Evolutionary conservation across 75 land plant genomes (phyloP).

Genomic region (Selaginella tamariscina): DNA sequence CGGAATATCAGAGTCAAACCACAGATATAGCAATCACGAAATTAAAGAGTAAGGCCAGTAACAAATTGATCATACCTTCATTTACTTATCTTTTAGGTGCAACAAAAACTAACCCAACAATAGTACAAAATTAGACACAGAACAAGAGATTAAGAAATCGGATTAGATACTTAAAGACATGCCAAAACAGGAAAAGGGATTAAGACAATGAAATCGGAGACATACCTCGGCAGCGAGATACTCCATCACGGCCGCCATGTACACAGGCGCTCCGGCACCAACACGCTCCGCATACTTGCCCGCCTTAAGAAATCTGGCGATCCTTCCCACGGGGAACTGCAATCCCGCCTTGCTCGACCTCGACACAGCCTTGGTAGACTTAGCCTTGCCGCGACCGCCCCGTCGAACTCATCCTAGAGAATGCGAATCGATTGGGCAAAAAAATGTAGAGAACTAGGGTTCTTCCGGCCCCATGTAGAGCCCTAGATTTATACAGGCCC

Average conservation of each 20-base stretch:
- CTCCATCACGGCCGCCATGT: conserved; percentile 1
- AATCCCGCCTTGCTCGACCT: neutral
- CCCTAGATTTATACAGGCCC: neutral
- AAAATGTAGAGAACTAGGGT: too few species aligned
- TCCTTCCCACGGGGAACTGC: neutral
- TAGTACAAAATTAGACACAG: too few species aligned
- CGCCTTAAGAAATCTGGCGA: neutral
- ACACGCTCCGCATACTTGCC: neutral
- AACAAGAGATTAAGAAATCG: too few species aligned
- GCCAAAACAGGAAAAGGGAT: neutral
- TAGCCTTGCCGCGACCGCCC: neutral
- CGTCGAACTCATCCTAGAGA: neutral
- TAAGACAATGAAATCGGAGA: neutral
- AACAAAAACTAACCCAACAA: too few species aligned
- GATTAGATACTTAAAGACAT: neutral
- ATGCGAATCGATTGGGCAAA: too few species aligned
- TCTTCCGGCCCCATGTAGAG: neutral
- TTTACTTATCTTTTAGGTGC: too few species aligned
- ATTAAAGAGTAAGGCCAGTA: too few species aligned
- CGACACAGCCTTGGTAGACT: neutral
- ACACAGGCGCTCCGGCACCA: neutral
- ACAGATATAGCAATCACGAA: too few species aligned
- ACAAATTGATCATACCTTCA: too few species aligned
- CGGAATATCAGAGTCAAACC: too few species aligned
- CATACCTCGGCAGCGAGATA: neutral